Conservation (phyloP, 257 asterid species). For the Mentha longifolia region DNA sequence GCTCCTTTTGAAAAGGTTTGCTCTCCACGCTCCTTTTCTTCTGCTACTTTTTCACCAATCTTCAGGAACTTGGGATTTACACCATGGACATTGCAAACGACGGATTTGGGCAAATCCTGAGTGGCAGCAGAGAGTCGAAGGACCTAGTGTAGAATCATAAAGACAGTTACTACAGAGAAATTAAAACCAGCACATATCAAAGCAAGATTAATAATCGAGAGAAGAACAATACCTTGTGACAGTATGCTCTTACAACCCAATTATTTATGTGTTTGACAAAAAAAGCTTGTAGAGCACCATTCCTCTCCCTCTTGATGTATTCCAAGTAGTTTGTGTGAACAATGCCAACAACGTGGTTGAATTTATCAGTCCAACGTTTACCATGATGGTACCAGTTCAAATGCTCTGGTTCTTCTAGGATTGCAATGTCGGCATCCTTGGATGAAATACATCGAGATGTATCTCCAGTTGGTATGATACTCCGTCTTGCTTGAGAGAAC, state of each 20-base stretch:
- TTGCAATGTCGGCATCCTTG: constrained; percentile 96
- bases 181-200: constrained; percentile 9
- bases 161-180: constrained; percentile 8
- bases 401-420: constrained; percentile 98
- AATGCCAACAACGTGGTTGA: constrained; percentile 94
- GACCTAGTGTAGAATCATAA: constrained; percentile 54
- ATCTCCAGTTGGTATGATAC: constrained; percentile 96
- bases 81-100: constrained; percentile 93
- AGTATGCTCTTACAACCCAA: constrained; percentile 87
- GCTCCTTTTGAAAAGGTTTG: constrained; percentile 89
- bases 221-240: constrained; percentile 74
- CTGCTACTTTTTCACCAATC: constrained; percentile 90
- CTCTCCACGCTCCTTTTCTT: constrained; percentile 79
- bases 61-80: constrained; percentile 87
- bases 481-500: constrained; percentile 90
- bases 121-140: constrained; percentile 99
- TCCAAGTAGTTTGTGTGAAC: constrained; percentile 99
- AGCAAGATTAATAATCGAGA: constrained; percentile 10
- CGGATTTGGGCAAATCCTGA: constrained; percentile 85
- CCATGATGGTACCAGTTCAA: constrained; percentile 99
- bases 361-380: constrained; percentile 98
- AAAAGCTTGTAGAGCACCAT: constrained; percentile 96
- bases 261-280: constrained; percentile 92
- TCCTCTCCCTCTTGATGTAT: constrained; percentile 96
- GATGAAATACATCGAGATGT: constrained; percentile 87